Evolutionary conservation across 192 early-diverging fungal genomes (phyloP), one percentile per base, ranked within the genome.

Genomic region (Coemansia sp.): DNA sequence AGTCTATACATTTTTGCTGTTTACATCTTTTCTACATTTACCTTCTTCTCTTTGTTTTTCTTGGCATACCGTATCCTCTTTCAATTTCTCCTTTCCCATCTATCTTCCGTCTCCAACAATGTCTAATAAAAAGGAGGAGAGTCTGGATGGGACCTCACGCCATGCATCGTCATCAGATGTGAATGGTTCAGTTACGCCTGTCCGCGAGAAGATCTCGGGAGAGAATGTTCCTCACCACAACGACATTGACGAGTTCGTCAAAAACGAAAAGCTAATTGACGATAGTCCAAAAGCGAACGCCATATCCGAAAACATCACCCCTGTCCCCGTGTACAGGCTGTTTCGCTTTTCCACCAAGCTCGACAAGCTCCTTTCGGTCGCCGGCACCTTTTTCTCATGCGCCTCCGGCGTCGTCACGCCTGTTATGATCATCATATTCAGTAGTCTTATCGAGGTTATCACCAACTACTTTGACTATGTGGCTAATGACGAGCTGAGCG

Each of bases 291-390:
- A 16, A 26, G 57, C n/a, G 9, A 59, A 40, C 9, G 9, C 57
- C 16, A n/a, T 49, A 5, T 15, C 52, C 16, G 68, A 63, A 7
- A 13, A 63, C 37, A 49, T 57, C 2, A n/a, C 18, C 15, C 69
- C 85, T 6, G 72, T 91, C 5, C 62, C 87, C 2, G 67, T 90
- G 15, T 60, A 81, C 47, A 63, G 84, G 68, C 80, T 95, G 45
- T 93, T 89, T 66, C 87, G 88, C 12, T 95, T 91, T 71, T 88
- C 92, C 6, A 84, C 85, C 45, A 71, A 83, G 39, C 42, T 68
- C 2, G 92, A 93, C 63, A 72, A 71, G 43, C 15, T 87, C 22
- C 82, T 88, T 42, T 87, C 85, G 58, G 16, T 80, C 18, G n/a
- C 85, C 47, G 86, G 85, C n/a, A 43, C 68, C 11, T 43, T 78